phyloP scores from a whole-genome alignment of 1,284 basidiomycete genomes.

The Entoloma clypeatum region DNA sequence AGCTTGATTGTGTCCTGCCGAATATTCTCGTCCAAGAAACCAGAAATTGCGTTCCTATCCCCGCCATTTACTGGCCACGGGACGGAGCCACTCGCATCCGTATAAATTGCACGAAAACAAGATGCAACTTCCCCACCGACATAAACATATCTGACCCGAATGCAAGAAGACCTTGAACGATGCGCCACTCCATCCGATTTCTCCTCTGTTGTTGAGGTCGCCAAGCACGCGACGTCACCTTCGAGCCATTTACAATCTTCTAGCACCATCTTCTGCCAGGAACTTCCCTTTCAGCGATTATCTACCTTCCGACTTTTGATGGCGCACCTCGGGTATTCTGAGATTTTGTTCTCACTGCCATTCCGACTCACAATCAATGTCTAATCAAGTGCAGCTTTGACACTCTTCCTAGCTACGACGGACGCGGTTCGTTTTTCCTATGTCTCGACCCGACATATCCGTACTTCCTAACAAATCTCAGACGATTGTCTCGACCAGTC shows the following conservation, averaged over 20 bases:
- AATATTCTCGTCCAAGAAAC: constrained; percentile 26
- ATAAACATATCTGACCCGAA: not conserved
- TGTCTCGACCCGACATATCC: constrained; percentile 12
- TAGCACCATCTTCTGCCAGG: constrained; percentile 22
- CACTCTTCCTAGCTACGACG: constrained; percentile 77
- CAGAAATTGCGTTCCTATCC: constrained; percentile 14
- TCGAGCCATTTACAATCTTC: constrained; percentile 22
- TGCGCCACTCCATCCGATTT: not conserved
- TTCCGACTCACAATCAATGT: constrained; percentile 14
- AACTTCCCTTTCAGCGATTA: constrained; percentile 22
- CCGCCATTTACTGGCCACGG: constrained; percentile 17
- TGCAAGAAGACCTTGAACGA: too few species aligned
- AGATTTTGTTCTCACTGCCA: constrained; percentile 13
- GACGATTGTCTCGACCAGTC: constrained; percentile 78
- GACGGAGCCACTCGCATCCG: constrained; percentile 19
- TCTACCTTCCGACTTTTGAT: constrained; percentile 48
- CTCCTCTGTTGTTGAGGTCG: not conserved
- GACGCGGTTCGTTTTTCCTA: constrained; percentile 56
- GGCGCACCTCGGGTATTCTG: constrained; percentile 58
- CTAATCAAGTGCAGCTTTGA: constrained; percentile 58
- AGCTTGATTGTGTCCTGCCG: constrained; percentile 23
- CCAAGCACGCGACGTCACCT: constrained; percentile 15
- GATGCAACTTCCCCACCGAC: constrained; percentile 7
- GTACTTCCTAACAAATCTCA: constrained; percentile 25
- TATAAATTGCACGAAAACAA: constrained; percentile 25